Conservation (phyloP, 257 asterid genomes). For the Perilla frutescens region DNA sequence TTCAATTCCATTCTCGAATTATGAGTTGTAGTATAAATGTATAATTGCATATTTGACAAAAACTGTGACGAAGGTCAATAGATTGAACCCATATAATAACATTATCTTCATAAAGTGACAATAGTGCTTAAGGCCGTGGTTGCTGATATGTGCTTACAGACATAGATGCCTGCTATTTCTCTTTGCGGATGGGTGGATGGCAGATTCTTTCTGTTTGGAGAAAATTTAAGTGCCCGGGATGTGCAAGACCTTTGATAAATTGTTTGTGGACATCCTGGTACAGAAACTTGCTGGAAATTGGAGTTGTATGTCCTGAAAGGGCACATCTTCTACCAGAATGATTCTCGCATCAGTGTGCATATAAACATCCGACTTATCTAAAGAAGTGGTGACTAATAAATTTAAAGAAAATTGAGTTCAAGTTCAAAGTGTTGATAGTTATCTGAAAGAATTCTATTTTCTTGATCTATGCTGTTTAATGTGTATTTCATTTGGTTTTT, state of each 20-base stretch:
- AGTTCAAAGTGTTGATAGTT: neutral
- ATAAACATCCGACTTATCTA: no score
- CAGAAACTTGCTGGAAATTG: conserved; percentile 6
- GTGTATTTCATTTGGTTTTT: neutral
- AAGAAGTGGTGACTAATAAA: neutral
- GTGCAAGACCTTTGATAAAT: neutral
- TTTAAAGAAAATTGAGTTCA: neutral
- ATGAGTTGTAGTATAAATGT: neutral
- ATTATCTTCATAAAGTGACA: conserved; percentile 12
- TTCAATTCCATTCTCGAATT: neutral
- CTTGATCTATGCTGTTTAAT: no score
- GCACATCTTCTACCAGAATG: neutral
- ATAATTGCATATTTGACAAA: neutral
- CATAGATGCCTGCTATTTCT: no score
- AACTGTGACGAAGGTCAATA: neutral
- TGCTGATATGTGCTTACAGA: conserved; percentile 1
- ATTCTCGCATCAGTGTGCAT: no score
- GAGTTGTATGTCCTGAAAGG: neutral
- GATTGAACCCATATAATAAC: conserved; percentile 3
- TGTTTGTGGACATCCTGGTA: conserved; percentile 1
- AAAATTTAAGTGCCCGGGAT: neutral
- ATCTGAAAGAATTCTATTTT: neutral
- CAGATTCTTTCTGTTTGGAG: conserved; percentile 7
- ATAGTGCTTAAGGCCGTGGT: neutral
- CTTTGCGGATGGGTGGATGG: neutral